Evolutionary conservation across 1,284 basidiomycete species (phyloP), one percentile per base, ranked within the genome.

Genomic region (Cutaneotrichosporon daszewskae): DNA sequence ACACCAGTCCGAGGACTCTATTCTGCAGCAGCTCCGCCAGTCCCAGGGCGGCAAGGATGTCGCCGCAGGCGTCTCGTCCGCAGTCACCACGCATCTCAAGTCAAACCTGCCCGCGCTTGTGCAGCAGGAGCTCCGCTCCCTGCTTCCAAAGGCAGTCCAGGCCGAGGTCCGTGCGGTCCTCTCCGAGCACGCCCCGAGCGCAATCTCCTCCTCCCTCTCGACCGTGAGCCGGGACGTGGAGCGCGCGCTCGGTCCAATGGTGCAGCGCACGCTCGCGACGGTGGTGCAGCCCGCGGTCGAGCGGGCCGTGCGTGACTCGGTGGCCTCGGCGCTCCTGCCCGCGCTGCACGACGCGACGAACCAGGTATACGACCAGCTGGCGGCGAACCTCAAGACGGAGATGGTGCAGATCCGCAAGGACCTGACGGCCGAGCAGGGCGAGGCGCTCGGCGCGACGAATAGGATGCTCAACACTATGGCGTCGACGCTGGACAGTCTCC

Each of bases 401-500:
- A 57, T 67, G 54, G 34, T 62, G 6, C 61, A 66, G 60, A 51
- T 56, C 31, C 51, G 54, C 37, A 56, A 56, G 49, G 51, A 53
- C 35, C 32, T 53, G 13, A 39, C 40, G 17, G 31, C 35, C 18
- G 54, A 56, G 33, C 49, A 51, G 41, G 45, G 38, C 32, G 51
- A 53, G 9, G 46, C 49, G 20, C 35, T 53, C 12, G 37, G 18
- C 11, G 42, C 40, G 25, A 53, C 51, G 12, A 50, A 51, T 27
- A 40, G 37, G 1, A 32, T 49, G 37, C 32, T 66, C 22, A 36
- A 43, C 24, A 41, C 32, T 14, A 53, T 64, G 53, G 45, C 51
- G 3, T 26, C 19, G 18, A 45, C 47, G 12, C 46, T 64, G 24
- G 32, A 40, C 1, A 59, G 58, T 17, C 45, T 68, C 11, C 58